These are phyloP conservation scores for Euphorbia pulcherrima DNA, from an alignment of 345 rosid species.

Conservation along the genomic window DNA sequence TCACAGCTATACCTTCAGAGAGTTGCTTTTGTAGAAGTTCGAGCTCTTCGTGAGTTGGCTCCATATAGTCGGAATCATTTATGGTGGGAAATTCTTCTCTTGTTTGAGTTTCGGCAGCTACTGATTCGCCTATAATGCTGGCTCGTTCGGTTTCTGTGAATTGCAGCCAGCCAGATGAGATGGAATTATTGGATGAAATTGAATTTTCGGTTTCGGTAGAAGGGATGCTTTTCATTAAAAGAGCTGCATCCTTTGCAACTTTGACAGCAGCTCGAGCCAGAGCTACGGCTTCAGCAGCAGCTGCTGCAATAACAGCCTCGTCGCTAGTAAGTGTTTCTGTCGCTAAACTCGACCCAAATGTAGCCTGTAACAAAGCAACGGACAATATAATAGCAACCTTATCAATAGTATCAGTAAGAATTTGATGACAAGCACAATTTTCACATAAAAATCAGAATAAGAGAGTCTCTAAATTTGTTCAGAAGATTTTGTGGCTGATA, in stretches of 20 bases:
- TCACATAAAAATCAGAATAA: background rate
- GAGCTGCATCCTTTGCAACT: conserved; percentile 76
- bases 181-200: conserved; percentile 29
- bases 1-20: conserved; percentile 52
- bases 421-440: background rate
- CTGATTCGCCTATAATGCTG: conserved; percentile 44
- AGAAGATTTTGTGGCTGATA: background rate
- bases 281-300: conserved; percentile 87
- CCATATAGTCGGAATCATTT: conserved; percentile 44
- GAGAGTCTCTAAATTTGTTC: background rate
- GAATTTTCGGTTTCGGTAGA: conserved; percentile 27
- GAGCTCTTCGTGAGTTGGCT: conserved; percentile 52
- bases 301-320: conserved; percentile 81
- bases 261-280: conserved; percentile 88
- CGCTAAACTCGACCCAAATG: conserved; percentile 51
- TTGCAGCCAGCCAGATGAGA: conserved; percentile 40
- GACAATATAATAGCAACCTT: conserved; percentile 8
- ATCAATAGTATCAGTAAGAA: background rate
- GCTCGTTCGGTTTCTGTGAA: conserved; percentile 57
- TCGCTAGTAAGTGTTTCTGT: conserved; percentile 74
- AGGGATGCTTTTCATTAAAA: conserved; percentile 36
- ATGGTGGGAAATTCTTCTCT: conserved; percentile 27
- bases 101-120: conserved; percentile 32
- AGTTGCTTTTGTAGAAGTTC: conserved; percentile 52
- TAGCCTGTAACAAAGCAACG: conserved; percentile 43